A percentile compares a stretch with the other conserved stretches of the same genome.
These are phyloP conservation scores for Claviceps maximensis DNA, from an alignment of 2,329 filamentous ascomycete species.

Conservation along the genomic window DNA sequence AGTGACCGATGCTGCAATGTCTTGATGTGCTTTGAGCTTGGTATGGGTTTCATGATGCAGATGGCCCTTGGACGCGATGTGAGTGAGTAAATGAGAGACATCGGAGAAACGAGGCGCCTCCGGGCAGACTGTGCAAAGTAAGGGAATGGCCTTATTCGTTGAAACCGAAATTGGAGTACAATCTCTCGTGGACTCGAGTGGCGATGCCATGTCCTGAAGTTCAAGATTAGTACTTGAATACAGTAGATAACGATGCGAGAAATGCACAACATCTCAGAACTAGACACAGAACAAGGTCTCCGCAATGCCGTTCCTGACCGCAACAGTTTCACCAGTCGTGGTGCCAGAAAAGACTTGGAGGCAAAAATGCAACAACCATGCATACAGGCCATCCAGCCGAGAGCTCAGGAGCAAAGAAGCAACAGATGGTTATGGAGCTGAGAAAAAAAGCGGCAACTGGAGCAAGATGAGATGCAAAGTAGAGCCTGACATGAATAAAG, in stretches of 20 bases:
- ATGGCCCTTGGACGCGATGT: conserved; percentile 87
- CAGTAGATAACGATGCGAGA: conserved; percentile 8
- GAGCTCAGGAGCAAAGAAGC: conserved; percentile 12
- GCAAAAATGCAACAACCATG: conserved; percentile 16
- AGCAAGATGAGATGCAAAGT: conserved; percentile 7
- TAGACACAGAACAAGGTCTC: conserved; percentile 2
- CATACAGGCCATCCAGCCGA: conserved; percentile 4
- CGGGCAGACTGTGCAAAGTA: conserved; percentile 74
- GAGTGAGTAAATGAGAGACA: conserved; percentile 80
- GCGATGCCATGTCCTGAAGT: conserved; percentile 25
- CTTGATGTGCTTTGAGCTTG: conserved; percentile 55
- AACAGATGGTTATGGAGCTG: conserved; percentile 8
- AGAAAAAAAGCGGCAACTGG: conserved; percentile 14
- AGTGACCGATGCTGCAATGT: conserved; percentile 47
- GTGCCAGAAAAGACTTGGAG: conserved; percentile 1
- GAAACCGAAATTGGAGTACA: conserved; percentile 11
- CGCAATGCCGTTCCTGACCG: background rate
- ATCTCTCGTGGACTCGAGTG: conserved; percentile 12
- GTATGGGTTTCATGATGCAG: conserved; percentile 72
- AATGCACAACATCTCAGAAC: conserved; percentile 3
- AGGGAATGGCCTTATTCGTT: conserved; percentile 38
- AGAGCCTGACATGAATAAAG: conserved; percentile 2
- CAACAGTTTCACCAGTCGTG: background rate
- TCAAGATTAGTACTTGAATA: conserved; percentile 6
- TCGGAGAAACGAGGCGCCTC: conserved; percentile 75